These are phyloP conservation scores for Suillus tomentosus DNA, from an alignment of 768 basidiomycete species.

Conservation along the genomic window DNA sequence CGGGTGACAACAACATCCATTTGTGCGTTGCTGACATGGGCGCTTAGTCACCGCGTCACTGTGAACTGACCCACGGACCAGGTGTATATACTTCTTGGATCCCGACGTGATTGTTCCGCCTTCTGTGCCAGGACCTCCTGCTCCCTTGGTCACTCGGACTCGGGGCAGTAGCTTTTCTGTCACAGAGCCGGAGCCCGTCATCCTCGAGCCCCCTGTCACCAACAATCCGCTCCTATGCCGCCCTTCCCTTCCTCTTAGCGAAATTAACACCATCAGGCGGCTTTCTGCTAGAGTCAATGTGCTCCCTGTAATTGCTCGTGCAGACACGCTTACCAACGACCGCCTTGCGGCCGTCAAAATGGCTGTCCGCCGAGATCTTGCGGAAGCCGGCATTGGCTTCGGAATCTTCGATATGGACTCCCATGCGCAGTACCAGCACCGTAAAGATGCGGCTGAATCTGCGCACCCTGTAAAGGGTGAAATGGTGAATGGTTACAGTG, in stretches of 20 bases:
- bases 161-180: constrained; percentile 74
- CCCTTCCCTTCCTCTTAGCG: constrained; percentile 65
- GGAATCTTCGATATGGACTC: constrained; percentile 84
- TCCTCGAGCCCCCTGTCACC: constrained; percentile 77
- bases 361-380: constrained; percentile 79
- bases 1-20: constrained; percentile 79
- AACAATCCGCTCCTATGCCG: constrained; percentile 70
- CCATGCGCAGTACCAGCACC: constrained; percentile 48
- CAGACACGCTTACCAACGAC: constrained; percentile 81
- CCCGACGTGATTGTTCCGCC: constrained; percentile 80
- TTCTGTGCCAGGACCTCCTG: constrained; percentile 64
- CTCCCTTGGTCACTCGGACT: constrained; percentile 65
- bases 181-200: constrained; percentile 72
- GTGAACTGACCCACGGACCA: constrained; percentile 35
- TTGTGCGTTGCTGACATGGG: constrained; percentile 53
- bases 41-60: constrained; percentile 26
- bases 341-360: constrained; percentile 77
- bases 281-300: constrained; percentile 84
- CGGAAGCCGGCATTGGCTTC: constrained; percentile 84
- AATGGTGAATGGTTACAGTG: constrained; percentile 52
- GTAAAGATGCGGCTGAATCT: constrained; percentile 45
- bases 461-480: constrained; percentile 49
- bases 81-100: constrained; percentile 88
- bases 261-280: constrained; percentile 78
- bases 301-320: constrained; percentile 81